Conservation (phyloP, 805 yeast genomes). For the Starmerella scarabaei region DNA sequence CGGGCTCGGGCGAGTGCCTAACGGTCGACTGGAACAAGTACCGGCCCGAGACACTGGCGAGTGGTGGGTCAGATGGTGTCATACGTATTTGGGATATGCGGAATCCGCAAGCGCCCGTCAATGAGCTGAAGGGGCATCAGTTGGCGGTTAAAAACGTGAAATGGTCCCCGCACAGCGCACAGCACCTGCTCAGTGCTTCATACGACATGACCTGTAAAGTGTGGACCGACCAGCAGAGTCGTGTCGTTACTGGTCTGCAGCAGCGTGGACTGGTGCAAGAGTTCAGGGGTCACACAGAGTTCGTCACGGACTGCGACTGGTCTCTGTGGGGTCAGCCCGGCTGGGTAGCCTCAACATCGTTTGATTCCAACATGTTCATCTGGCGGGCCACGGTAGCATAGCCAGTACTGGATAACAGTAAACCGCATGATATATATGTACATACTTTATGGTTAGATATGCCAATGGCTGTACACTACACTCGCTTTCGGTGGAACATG, state of each 20-base stretch:
- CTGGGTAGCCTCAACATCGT: constrained; percentile 86
- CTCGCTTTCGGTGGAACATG: not conserved
- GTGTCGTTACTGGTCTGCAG: constrained; percentile 13
- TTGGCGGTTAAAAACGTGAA: constrained; percentile 69
- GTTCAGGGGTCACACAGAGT: constrained; percentile 67
- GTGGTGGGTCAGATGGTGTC: constrained; percentile 84
- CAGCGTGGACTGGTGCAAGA: constrained; percentile 39
- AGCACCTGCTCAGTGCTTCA: constrained; percentile 57
- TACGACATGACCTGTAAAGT: constrained; percentile 88
- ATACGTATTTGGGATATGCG: constrained; percentile 82
- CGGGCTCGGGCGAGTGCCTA: constrained; percentile 67
- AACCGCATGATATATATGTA: constrained; percentile 28
- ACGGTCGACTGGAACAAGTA: constrained; percentile 87
- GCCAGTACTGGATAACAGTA: no score
- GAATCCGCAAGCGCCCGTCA: constrained; percentile 49
- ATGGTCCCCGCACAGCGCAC: constrained; percentile 83
- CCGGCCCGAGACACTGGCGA: constrained; percentile 61
- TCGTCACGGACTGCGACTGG: constrained; percentile 90
- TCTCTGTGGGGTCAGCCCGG: constrained; percentile 94
- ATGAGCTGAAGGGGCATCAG: constrained; percentile 75
- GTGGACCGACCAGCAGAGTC: constrained; percentile 54
- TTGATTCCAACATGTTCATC: constrained; percentile 90
- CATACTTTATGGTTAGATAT: no score
- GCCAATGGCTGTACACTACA: not conserved
- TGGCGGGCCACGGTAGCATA: no score